A percentile compares a stretch with the other conserved stretches of the same genome.
Conservation (phyloP, 371 early-diverging fungal genomes). For the Gilbertella persicaria region DNA sequence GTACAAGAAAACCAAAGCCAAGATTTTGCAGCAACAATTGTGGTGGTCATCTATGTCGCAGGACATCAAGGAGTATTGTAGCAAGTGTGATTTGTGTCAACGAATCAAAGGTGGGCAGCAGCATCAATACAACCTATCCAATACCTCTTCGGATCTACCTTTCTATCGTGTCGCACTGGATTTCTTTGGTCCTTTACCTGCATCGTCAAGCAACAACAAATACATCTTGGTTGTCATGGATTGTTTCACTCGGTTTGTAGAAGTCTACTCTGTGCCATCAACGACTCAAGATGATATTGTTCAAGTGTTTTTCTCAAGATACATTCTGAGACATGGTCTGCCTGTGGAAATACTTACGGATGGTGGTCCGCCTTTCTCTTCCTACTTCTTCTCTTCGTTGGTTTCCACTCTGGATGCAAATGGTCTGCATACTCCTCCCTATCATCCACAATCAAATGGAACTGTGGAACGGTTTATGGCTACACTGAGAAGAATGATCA, state of each 20-base stretch:
- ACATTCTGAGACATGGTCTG: background rate
- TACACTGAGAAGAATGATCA: background rate
- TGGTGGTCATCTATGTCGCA: background rate
- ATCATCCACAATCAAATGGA: slow-evolving; percentile 12
- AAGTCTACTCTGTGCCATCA: background rate
- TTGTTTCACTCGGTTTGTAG: background rate
- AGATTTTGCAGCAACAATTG: background rate
- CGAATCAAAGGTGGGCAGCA: slow-evolving; percentile 1
- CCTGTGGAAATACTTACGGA: background rate
- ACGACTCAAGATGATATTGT: background rate
- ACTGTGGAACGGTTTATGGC: slow-evolving; percentile 8
- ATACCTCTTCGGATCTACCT: background rate
- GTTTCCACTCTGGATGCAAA: background rate
- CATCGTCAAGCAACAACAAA: background rate
- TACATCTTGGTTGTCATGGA: background rate
- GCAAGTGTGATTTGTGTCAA: slow-evolving; percentile 2
- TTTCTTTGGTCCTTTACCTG: slow-evolving; percentile 4
- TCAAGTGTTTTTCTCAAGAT: background rate
- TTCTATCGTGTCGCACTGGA: slow-evolving; percentile 1
- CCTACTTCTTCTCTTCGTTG: background rate
- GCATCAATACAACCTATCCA: background rate
- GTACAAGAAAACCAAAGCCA: too few species aligned
- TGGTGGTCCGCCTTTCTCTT: slow-evolving; percentile 2
- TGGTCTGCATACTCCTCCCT: background rate
- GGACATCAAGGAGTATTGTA: background rate